A percentile compares a stretch with the other conserved stretches of the same genome.
phyloP scores from a whole-genome alignment of 2,329 filamentous ascomycete genomes.

The Cladorrhinum sp. region DNA sequence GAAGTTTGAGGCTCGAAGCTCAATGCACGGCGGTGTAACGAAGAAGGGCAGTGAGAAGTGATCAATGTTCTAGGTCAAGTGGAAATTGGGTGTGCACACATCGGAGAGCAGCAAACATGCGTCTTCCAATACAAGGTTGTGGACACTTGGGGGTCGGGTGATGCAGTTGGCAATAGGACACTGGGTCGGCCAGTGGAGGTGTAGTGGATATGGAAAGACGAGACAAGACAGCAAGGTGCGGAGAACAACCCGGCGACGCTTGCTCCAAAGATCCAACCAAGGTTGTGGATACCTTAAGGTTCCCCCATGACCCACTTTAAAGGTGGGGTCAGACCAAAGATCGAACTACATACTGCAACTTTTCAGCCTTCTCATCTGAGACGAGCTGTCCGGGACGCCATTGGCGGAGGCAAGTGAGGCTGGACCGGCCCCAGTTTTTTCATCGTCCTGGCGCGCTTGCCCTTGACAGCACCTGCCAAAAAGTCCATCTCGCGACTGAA shows the following conservation, averaged over 20 bases:
- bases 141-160: neutral
- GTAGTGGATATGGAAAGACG: neutral
- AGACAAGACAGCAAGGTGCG: constrained; percentile 1
- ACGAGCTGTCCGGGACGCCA: neutral
- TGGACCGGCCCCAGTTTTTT: constrained; percentile 12
- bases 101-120: neutral
- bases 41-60: neutral
- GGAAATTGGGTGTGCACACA: constrained; percentile 1
- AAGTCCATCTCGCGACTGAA: constrained; percentile 11
- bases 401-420: constrained; percentile 13
- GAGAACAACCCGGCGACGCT: neutral
- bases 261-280: constrained; percentile 1
- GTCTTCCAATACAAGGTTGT: neutral
- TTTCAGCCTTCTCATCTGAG: neutral
- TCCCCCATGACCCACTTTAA: neutral
- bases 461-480: constrained; percentile 11
- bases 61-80: constrained; percentile 2
- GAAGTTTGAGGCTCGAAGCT: neutral
- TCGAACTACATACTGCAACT: neutral
- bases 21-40: neutral
- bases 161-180: neutral
- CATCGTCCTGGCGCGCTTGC: too few relatives aligned
- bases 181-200: neutral
- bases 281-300: neutral
- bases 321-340: constrained; percentile 13